Evolutionary conservation across 1,139 yeast genomes (phyloP).

Genomic region (Oligophagozyma castellii): DNA sequence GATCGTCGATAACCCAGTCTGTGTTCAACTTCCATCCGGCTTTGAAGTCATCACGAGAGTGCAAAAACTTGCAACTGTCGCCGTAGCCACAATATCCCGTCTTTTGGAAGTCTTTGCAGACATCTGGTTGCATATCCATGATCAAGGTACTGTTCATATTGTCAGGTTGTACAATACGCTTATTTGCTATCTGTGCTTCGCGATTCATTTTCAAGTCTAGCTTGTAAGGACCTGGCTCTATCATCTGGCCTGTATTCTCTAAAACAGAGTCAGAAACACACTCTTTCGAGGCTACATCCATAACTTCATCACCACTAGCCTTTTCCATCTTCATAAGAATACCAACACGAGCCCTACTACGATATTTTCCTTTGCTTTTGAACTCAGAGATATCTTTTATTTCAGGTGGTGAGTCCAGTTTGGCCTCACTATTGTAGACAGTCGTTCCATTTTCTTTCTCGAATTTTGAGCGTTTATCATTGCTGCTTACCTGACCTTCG

Average conservation of each 20-base stretch:
- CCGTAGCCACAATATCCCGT: slow-evolving; percentile 98
- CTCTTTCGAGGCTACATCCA: slow-evolving; percentile 21
- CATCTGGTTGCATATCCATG: slow-evolving; percentile 88
- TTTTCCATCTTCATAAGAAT: slow-evolving; percentile 14
- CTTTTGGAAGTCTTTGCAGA: slow-evolving; percentile 82
- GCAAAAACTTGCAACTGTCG: slow-evolving; percentile 93
- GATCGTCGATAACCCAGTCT: slow-evolving; percentile 50
- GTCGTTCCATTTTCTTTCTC: no score
- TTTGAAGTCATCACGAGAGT: slow-evolving; percentile 74
- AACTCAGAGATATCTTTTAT: slow-evolving; percentile 1
- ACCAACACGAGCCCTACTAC: slow-evolving; percentile 3
- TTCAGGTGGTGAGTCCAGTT: slow-evolving; percentile 16
- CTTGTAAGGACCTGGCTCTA: background rate
- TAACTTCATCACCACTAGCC: slow-evolving; percentile 26
- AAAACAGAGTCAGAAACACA: no score
- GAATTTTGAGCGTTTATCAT: no score
- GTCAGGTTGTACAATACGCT: slow-evolving; percentile 26
- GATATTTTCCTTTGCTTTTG: background rate
- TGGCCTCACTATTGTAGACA: slow-evolving; percentile 9
- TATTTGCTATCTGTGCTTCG: slow-evolving; percentile 2
- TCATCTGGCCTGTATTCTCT: no score
- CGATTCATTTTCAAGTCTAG: background rate
- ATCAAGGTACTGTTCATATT: slow-evolving; percentile 58
- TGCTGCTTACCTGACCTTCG: no score
- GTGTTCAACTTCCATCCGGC: slow-evolving; percentile 54